Evolutionary conservation across 805 yeast genomes (phyloP).

Genomic region (Lipomyces orientalis): DNA sequence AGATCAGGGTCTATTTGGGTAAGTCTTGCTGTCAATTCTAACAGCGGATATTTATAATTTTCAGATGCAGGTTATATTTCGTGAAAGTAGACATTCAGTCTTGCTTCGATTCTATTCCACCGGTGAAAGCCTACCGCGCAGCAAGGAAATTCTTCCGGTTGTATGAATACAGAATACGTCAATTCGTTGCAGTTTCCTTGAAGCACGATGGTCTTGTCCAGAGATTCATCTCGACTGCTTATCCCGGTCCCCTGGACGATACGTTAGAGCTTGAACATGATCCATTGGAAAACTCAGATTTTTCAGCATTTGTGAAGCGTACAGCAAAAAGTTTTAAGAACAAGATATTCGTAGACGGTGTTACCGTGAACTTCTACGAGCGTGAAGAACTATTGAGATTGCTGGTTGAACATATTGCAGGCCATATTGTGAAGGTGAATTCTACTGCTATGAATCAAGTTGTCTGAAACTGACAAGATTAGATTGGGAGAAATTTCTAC

Average conservation of each 20-base stretch:
- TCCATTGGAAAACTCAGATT: slow-evolving; percentile 7
- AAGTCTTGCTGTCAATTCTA: neutral
- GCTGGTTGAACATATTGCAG: slow-evolving; percentile 59
- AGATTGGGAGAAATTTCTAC: slow-evolving; percentile 48
- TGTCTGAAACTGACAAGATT: slow-evolving; percentile 12
- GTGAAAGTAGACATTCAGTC: slow-evolving; percentile 76
- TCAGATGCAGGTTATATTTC: slow-evolving; percentile 51
- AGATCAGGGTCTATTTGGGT: slow-evolving; percentile 17
- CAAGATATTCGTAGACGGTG: slow-evolving; percentile 42
- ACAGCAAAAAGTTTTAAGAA: neutral
- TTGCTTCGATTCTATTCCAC: slow-evolving; percentile 72
- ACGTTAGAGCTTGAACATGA: neutral
- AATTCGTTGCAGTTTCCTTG: slow-evolving; percentile 8
- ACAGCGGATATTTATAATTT: neutral
- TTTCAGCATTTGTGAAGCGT: slow-evolving; percentile 10
- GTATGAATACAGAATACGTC: slow-evolving; percentile 26
- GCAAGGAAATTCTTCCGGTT: slow-evolving; percentile 28
- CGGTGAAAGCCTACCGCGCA: slow-evolving; percentile 22
- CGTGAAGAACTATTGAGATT: slow-evolving; percentile 54
- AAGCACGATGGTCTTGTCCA: neutral
- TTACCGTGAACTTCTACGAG: slow-evolving; percentile 47
- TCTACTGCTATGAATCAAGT: neutral
- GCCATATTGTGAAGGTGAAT: slow-evolving; percentile 47
- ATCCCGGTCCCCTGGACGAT: slow-evolving; percentile 9
- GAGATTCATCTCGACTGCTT: neutral